Evolutionary conservation across 257 asterid genomes (phyloP), one percentile per base, ranked within the genome.

Genomic region (Thymus quinquecostatus): DNA sequence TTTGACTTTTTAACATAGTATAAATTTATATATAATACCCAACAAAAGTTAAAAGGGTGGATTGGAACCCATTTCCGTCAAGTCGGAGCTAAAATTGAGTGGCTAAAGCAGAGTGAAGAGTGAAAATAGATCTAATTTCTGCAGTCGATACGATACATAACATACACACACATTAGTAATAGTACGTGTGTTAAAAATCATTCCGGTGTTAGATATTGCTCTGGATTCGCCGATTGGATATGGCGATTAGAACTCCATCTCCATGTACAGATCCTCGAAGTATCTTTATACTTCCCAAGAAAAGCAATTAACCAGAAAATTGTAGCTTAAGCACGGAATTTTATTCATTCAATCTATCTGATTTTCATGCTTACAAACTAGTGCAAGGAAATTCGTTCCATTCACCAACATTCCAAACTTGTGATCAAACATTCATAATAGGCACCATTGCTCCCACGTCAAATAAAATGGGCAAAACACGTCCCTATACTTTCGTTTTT

Each of bases 121-220:
- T 61, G 69, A 27, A 51, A 51, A 50, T 36, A 61, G 76, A 65
- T 47, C 53, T 48, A 74, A 47, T 66, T 27, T 58, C 28, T 28
- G n/a, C 53, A 56, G 32, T 14, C 68, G 53, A 51, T 32, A 53
- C 14, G 21, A 21, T 21, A 21, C 21, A 21, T 21, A 21, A 21
- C 21, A 30, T 14, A 56, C 38, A 58, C 13, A 34, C 0, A 59
- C 1, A 4, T 30, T 6, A 12, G 8, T 64, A 49, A 11, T 21
- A 21, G 7, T 29, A 55, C 10, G n/a, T 63, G 12, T 47, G 3
- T 30, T 40, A 12, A 69, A 49, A 10, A 70, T 63, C 33, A 29
- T 76, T 44, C 38, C 38, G 63, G 59, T 32, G 69, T 10, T 48
- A 43, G 66, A 71, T 40, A 60, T 50, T 41, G 77, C 67, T 77